Evolutionary conservation across 1,139 yeast genomes (phyloP).

Genomic region (Geotrichum aggregatum): DNA sequence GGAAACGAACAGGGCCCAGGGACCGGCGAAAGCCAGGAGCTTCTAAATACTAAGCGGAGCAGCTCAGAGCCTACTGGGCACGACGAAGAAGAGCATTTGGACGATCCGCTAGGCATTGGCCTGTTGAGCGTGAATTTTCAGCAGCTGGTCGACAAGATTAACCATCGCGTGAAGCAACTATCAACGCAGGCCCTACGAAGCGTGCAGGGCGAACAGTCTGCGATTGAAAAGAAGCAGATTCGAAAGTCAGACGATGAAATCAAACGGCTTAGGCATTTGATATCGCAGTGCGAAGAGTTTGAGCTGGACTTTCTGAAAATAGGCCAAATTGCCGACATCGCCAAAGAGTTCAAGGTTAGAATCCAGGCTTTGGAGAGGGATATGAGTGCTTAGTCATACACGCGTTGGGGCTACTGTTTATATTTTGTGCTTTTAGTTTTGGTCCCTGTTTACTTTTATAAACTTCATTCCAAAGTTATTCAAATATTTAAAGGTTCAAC

Average conservation of each 20-base stretch:
- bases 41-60: neutral
- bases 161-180: slow-evolving; percentile 26
- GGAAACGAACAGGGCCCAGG: neutral
- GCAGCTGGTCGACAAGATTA: slow-evolving; percentile 12
- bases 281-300: slow-evolving; percentile 51
- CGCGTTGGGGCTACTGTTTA: slow-evolving; percentile 4
- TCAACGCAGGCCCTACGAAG: slow-evolving; percentile 29
- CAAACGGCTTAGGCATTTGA: slow-evolving; percentile 42
- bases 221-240: slow-evolving; percentile 25
- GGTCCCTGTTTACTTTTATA: slow-evolving; percentile 1
- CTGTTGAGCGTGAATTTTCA: slow-evolving; percentile 15
- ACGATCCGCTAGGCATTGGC: slow-evolving; percentile 18
- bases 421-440: neutral
- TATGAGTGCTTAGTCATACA: neutral
- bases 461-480: slow-evolving; percentile 1
- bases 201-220: slow-evolving; percentile 26
- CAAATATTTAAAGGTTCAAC: neutral
- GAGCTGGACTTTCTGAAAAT: slow-evolving; percentile 63
- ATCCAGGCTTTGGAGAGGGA: slow-evolving; percentile 31
- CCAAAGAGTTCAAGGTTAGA: slow-evolving; percentile 42
- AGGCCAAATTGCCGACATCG: slow-evolving; percentile 57
- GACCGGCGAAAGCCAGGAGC: neutral
- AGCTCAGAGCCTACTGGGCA: neutral
- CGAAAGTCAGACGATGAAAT: slow-evolving; percentile 44
- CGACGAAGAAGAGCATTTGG: neutral